These are phyloP conservation scores for Rhinocladiella similis DNA, from an alignment of 2,329 filamentous ascomycete species.

Conservation along the genomic window DNA sequence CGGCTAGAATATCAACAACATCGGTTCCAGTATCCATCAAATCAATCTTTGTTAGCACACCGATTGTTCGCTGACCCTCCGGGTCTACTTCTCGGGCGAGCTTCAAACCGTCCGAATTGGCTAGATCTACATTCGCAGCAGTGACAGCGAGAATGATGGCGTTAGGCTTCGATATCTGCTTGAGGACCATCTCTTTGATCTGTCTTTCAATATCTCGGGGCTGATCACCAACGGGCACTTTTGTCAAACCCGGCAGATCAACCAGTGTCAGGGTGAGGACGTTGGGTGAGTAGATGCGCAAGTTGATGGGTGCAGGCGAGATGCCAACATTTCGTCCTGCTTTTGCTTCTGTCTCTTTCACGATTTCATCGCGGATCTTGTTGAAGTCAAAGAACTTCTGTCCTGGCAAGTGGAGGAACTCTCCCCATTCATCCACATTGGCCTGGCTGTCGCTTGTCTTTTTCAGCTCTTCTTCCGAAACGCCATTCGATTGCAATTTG, in stretches of 20 bases:
- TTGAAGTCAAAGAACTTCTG: constrained; percentile 98
- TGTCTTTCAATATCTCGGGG: constrained; percentile 95
- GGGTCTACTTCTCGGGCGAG: constrained; percentile 95
- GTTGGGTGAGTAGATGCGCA: constrained; percentile 97
- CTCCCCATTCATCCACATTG: constrained; percentile 95
- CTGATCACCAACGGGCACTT: constrained; percentile 94
- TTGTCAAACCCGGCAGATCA: constrained; percentile 93
- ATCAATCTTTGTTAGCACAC: constrained; percentile 97
- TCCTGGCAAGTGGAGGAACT: constrained; percentile 95
- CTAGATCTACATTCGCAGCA: constrained; percentile 94
- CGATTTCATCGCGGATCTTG: constrained; percentile 97
- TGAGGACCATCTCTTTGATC: constrained; percentile 96
- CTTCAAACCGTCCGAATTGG: constrained; percentile 97
- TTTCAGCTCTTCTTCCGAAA: constrained; percentile 64
- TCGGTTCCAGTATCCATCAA: constrained; percentile 98
- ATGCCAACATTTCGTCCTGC: constrained; percentile 96
- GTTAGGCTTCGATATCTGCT: constrained; percentile 98
- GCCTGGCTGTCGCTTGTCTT: constrained; percentile 77
- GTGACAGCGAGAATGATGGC: constrained; percentile 97
- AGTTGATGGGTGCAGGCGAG: constrained; percentile 93
- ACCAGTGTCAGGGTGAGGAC: constrained; percentile 95
- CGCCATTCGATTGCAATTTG: constrained; percentile 69
- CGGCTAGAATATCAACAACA: constrained; percentile 96
- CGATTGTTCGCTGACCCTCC: constrained; percentile 95
- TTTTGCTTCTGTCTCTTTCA: constrained; percentile 93